phyloP scores from a whole-genome alignment of 495 filamentous ascomycete genomes.

The Articulospora tetracladia region DNA sequence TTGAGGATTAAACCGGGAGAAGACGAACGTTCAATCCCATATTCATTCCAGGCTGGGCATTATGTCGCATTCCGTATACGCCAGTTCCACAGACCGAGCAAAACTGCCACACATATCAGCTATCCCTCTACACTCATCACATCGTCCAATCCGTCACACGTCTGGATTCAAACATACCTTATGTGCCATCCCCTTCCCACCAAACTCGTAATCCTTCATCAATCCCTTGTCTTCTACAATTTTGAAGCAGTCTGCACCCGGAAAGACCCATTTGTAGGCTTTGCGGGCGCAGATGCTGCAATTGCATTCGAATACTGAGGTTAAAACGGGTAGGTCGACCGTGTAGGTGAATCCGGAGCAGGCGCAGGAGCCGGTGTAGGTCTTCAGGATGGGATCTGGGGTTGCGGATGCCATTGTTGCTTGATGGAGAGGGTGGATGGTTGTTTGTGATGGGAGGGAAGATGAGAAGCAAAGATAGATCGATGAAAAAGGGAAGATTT shows the following conservation, averaged over 20 bases:
- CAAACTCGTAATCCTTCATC: slow-evolving; percentile 20
- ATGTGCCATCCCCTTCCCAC: slow-evolving; percentile 4
- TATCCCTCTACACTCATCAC: not conserved
- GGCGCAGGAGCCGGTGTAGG: slow-evolving; percentile 55
- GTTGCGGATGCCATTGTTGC: not conserved
- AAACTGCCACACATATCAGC: slow-evolving; percentile 10
- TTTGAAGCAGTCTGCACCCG: slow-evolving; percentile 25
- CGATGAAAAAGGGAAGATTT: too few species aligned
- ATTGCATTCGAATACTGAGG: slow-evolving; percentile 36
- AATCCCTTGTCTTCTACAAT: slow-evolving; percentile 20
- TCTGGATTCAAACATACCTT: not conserved
- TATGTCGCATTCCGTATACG: slow-evolving; percentile 2
- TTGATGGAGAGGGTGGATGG: too few species aligned
- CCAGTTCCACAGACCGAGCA: slow-evolving; percentile 20
- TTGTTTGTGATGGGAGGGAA: not conserved
- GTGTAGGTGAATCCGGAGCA: slow-evolving; percentile 47
- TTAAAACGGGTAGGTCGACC: slow-evolving; percentile 39
- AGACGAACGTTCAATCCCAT: slow-evolving; percentile 17
- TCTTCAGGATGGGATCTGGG: slow-evolving; percentile 29
- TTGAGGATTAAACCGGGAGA: too few species aligned
- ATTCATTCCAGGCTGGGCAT: not conserved
- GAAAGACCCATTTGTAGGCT: slow-evolving; percentile 35
- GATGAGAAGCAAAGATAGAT: too few species aligned
- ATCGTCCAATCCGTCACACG: not conserved
- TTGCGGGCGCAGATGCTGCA: slow-evolving; percentile 50